phyloP scores from a whole-genome alignment of 768 basidiomycete species.

The Peribolospora baueri region DNA sequence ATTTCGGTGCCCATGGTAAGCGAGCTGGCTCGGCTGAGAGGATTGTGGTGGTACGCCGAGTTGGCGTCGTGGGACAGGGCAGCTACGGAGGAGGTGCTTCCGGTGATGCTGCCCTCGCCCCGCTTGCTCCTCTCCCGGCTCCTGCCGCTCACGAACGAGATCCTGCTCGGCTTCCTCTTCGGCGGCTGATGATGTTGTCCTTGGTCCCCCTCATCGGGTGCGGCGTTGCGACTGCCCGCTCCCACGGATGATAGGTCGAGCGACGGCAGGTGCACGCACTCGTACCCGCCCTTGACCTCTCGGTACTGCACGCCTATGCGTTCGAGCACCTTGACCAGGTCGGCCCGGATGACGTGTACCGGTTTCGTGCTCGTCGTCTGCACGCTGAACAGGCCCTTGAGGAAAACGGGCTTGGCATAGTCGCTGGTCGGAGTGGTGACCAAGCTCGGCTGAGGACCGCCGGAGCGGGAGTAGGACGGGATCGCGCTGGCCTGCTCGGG shows the following conservation, averaged over 20 bases:
- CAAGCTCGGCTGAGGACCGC: too few species aligned
- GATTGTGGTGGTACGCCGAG: too few species aligned
- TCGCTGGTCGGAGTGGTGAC: constrained; percentile 25
- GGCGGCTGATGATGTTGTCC: background rate
- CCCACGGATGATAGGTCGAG: constrained; percentile 61
- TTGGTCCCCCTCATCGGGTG: background rate
- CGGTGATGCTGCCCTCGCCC: too few species aligned
- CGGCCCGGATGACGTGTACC: constrained; percentile 50
- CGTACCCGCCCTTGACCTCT: constrained; percentile 71
- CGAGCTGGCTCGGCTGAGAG: too few species aligned
- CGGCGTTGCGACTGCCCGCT: background rate
- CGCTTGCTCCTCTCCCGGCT: too few species aligned
- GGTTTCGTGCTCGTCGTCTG: constrained; percentile 84
- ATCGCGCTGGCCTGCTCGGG: too few species aligned
- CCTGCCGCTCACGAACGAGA: constrained; percentile 34
- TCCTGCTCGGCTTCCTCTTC: constrained; percentile 48
- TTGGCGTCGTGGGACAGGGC: too few species aligned
- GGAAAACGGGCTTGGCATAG: constrained; percentile 77
- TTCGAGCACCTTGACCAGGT: constrained; percentile 66
- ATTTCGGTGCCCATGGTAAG: too few species aligned
- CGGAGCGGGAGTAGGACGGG: too few species aligned
- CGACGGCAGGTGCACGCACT: constrained; percentile 84
- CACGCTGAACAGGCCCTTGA: constrained; percentile 92
- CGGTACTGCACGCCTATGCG: constrained; percentile 89
- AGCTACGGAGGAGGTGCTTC: too few species aligned